A percentile compares a stretch with the other conserved stretches of the same genome.
Conservation (phyloP, 768 basidiomycete species). For the Clitopilus hobsonii region DNA sequence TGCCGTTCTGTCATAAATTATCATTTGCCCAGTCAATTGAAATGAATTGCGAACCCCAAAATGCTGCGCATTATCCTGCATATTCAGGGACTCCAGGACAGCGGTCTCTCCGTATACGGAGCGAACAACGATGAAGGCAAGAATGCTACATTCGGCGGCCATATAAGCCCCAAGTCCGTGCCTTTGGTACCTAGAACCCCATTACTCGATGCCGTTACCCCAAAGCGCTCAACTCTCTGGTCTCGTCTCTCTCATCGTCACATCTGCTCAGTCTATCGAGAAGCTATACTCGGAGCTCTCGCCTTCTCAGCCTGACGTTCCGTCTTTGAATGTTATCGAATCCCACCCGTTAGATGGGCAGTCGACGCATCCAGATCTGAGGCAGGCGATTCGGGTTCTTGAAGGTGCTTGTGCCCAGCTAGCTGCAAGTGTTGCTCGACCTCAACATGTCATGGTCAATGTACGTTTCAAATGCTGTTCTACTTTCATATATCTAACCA, state of each 20-base stretch:
- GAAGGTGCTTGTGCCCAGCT: slow-evolving; percentile 24
- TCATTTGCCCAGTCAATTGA: too few relatives aligned
- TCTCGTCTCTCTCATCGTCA: not conserved
- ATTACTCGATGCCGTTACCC: too few relatives aligned
- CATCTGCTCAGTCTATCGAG: not conserved
- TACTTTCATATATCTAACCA: not conserved
- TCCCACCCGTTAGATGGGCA: slow-evolving; percentile 18
- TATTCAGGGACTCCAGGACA: too few relatives aligned
- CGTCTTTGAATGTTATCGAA: slow-evolving; percentile 15
- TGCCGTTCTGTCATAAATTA: too few relatives aligned
- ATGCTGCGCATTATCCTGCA: too few relatives aligned
- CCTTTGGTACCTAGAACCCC: too few relatives aligned
- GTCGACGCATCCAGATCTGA: slow-evolving; percentile 10
- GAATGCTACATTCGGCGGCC: too few relatives aligned
- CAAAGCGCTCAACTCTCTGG: not conserved
- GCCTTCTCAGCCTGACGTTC: slow-evolving; percentile 7
- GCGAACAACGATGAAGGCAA: too few relatives aligned
- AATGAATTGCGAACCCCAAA: too few relatives aligned
- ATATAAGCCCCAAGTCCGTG: too few relatives aligned
- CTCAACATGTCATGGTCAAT: slow-evolving; percentile 18
- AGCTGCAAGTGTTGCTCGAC: slow-evolving; percentile 17
- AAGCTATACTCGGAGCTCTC: not conserved
- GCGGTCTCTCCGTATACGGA: too few relatives aligned
- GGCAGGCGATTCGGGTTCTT: slow-evolving; percentile 19
- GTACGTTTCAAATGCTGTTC: slow-evolving; percentile 6